These are phyloP conservation scores for Chaetoceros tenuissimus DNA, from an alignment of 108 stramenopile genomes.

Conservation along the genomic window DNA sequence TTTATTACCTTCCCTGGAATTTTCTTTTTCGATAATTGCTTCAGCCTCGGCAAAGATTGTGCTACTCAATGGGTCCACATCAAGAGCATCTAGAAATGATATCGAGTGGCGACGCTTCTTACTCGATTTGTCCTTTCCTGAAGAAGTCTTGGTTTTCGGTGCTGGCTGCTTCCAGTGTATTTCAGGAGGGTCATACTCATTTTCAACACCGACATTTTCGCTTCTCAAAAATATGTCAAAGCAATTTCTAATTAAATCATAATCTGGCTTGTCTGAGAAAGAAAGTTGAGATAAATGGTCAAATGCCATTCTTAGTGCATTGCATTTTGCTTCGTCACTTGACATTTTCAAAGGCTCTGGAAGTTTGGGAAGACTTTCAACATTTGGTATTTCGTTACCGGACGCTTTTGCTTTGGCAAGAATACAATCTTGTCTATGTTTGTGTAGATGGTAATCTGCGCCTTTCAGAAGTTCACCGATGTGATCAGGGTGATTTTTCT, in stretches of 20 bases:
- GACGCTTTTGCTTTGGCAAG: not conserved
- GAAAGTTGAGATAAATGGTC: constrained; percentile 47
- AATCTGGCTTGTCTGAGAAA: constrained; percentile 68
- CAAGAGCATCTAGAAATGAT: constrained; percentile 15
- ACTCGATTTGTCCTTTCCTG: not conserved
- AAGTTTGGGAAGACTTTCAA: constrained; percentile 19
- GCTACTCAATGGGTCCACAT: constrained; percentile 24
- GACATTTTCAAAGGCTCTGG: constrained; percentile 53
- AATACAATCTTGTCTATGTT: constrained; percentile 22
- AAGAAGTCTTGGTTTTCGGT: constrained; percentile 3
- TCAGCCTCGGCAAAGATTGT: constrained; percentile 28
- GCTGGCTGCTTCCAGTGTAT: constrained; percentile 34
- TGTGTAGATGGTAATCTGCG: constrained; percentile 63
- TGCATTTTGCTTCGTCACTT: constrained; percentile 41
- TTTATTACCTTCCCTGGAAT: not conserved
- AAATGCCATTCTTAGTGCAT: constrained; percentile 56
- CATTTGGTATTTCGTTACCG: constrained; percentile 1
- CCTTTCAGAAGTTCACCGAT: constrained; percentile 60
- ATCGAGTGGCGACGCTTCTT: not conserved
- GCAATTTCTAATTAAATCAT: constrained; percentile 56
- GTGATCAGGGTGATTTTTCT: constrained; percentile 29
- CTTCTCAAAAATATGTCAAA: constrained; percentile 48
- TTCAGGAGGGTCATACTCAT: constrained; percentile 10
- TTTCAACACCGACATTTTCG: constrained; percentile 11
- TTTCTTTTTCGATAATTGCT: constrained; percentile 8